Conservation (phyloP, 345 rosid genomes). For the Hibiscus tridactylites region DNA sequence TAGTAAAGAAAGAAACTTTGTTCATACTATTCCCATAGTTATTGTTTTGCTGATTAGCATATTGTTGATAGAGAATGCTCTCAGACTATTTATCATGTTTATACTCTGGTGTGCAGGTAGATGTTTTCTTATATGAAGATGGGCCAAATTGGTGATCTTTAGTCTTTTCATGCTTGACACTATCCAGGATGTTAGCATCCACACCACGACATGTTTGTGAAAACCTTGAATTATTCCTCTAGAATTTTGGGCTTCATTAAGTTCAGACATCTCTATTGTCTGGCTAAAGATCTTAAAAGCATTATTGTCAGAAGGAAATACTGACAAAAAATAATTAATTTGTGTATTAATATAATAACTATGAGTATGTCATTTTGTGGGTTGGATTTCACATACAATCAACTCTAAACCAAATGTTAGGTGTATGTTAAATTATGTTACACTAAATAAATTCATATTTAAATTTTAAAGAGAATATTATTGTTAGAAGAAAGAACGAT, state of each 20-base stretch:
- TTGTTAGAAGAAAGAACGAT: too few species aligned
- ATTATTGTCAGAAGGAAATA: slow-evolving; percentile 9
- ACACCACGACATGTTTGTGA: slow-evolving; percentile 3
- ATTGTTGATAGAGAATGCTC: slow-evolving; percentile 8
- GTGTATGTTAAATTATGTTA: too few species aligned
- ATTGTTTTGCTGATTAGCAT: slow-evolving; percentile 5
- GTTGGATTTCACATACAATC: too few species aligned
- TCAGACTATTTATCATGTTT: slow-evolving; percentile 11
- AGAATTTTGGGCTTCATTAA: slow-evolving; percentile 7
- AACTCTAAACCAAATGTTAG: too few species aligned
- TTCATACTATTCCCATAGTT: slow-evolving; percentile 14
- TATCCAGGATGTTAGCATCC: not conserved
- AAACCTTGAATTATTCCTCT: not conserved
- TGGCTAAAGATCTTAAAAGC: not conserved
- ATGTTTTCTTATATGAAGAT: slow-evolving; percentile 11
- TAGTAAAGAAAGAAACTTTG: not conserved
- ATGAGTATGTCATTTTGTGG: too few species aligned
- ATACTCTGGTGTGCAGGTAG: slow-evolving; percentile 8
- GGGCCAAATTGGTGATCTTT: slow-evolving; percentile 6
- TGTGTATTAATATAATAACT: too few species aligned
- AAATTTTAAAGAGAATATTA: too few species aligned
- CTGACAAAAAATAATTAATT: not conserved
- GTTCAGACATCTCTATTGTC: not conserved
- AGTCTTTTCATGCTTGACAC: slow-evolving; percentile 11
- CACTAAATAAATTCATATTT: too few species aligned